phyloP scores from a whole-genome alignment of 257 asterid genomes.

The Petrea volubilis region DNA sequence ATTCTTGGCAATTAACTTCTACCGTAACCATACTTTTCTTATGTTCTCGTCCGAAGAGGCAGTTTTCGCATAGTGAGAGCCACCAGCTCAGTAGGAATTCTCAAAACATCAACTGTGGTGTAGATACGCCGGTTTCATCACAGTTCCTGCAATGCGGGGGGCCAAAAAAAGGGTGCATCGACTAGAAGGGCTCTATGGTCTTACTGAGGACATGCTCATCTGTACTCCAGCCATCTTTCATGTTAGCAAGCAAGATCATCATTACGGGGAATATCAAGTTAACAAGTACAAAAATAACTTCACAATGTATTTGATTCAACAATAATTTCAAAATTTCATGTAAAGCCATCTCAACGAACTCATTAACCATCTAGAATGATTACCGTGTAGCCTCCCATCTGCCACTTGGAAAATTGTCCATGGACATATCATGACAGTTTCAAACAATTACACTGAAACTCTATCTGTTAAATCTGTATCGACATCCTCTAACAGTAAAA shows the following conservation, averaged over 20 bases:
- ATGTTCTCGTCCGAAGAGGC: not conserved
- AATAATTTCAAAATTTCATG: constrained; percentile 3
- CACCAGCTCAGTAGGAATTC: not conserved
- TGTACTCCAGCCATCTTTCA: not conserved
- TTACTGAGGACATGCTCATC: not conserved
- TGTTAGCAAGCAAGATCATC: not conserved
- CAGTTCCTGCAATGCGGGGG: not conserved
- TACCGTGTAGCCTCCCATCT: not conserved
- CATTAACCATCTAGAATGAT: not conserved
- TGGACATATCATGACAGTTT: not conserved
- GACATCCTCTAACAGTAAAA: not conserved
- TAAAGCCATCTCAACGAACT: constrained; percentile 4
- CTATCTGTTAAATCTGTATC: constrained; percentile 20
- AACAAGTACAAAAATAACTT: not conserved
- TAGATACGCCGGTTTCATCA: not conserved
- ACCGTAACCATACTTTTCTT: not conserved
- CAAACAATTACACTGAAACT: constrained; percentile 5
- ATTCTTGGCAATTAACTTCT: not conserved
- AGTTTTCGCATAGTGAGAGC: not conserved
- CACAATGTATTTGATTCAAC: not conserved
- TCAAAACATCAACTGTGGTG: not conserved
- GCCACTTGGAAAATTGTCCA: not conserved
- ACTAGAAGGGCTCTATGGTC: not conserved
- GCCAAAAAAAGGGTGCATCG: not conserved
- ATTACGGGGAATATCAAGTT: not conserved